A percentile compares a stretch with the other conserved stretches of the same genome.
Evolutionary conservation across 371 early-diverging fungal genomes (phyloP).

Genomic region (Syncephalastrum monosporum): DNA sequence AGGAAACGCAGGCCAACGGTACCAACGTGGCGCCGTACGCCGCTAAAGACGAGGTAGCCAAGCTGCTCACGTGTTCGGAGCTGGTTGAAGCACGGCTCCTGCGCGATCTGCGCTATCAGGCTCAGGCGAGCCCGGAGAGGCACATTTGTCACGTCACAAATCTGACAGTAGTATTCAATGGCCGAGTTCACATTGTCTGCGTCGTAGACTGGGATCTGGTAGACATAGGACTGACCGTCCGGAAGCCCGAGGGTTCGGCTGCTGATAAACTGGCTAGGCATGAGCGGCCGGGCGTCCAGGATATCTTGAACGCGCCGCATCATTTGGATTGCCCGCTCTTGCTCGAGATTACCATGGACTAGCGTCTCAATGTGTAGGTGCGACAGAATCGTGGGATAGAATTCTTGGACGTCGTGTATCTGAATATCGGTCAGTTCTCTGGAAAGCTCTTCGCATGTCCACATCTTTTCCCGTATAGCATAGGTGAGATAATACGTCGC

Average conservation of each 20-base stretch:
- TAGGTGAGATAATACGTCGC: conserved; percentile 69
- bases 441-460: conserved; percentile 79
- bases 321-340: conserved; percentile 59
- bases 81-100: conserved; percentile 91
- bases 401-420: conserved; percentile 64
- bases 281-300: conserved; percentile 58
- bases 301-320: conserved; percentile 49
- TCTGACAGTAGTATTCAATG: conserved; percentile 75
- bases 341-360: conserved; percentile 78
- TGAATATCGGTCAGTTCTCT: conserved; percentile 52
- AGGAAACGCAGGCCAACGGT: conserved; percentile 73
- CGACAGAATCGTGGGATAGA: conserved; percentile 63
- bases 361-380: conserved; percentile 77
- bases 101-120: conserved; percentile 74
- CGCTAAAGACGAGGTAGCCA: conserved; percentile 78
- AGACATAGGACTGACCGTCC: conserved; percentile 35
- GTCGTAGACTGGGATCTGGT: conserved; percentile 64
- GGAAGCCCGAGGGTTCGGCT: conserved; percentile 66
- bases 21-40: conserved; percentile 63
- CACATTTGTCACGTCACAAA: conserved; percentile 51
- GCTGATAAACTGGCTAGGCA: conserved; percentile 56
- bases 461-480: conserved; percentile 70
- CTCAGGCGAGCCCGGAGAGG: conserved; percentile 55
- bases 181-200: conserved; percentile 82
- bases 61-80: conserved; percentile 91